Evolutionary conservation across 495 filamentous ascomycete species (phyloP).

Genomic region (Penicillium herquei): DNA sequence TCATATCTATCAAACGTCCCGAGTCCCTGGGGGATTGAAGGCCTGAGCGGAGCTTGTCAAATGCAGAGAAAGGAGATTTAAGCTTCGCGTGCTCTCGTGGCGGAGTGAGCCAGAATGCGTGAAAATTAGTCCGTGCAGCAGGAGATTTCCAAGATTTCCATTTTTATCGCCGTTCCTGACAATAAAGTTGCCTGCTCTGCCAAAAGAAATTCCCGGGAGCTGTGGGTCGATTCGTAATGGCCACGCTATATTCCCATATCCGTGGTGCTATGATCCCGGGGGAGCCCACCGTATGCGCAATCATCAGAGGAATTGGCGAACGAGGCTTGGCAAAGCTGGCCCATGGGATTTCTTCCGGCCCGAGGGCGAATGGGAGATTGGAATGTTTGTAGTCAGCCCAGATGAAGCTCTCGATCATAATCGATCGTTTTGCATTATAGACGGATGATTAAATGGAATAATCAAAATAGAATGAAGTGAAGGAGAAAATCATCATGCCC

Average conservation of each 20-base stretch:
- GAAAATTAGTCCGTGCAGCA: not conserved
- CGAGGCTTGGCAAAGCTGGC: slow-evolving; percentile 16
- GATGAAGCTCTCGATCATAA: no score
- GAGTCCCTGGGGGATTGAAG: not conserved
- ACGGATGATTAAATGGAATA: not conserved
- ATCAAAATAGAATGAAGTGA: not conserved
- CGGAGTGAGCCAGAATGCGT: not conserved
- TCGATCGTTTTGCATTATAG: no score
- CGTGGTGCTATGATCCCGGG: not conserved
- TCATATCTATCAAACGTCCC: not conserved
- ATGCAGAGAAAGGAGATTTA: not conserved
- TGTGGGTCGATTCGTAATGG: not conserved
- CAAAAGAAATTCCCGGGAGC: no score
- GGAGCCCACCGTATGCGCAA: not conserved
- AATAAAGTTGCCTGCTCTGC: no score
- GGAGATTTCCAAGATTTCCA: no score
- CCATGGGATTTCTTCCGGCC: slow-evolving; percentile 8
- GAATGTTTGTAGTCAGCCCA: slow-evolving; percentile 16
- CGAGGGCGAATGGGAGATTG: slow-evolving; percentile 13
- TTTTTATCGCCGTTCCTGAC: no score
- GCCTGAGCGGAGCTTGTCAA: not conserved
- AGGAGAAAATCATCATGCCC: not conserved
- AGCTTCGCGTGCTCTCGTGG: not conserved
- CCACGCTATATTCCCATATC: not conserved
- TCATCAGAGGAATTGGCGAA: not conserved